Percentiles rank a stretch among this genome's conserved stretches.
phyloP scores from a whole-genome alignment of 352 stramenopile species.

The Globisporangium spiculum region DNA sequence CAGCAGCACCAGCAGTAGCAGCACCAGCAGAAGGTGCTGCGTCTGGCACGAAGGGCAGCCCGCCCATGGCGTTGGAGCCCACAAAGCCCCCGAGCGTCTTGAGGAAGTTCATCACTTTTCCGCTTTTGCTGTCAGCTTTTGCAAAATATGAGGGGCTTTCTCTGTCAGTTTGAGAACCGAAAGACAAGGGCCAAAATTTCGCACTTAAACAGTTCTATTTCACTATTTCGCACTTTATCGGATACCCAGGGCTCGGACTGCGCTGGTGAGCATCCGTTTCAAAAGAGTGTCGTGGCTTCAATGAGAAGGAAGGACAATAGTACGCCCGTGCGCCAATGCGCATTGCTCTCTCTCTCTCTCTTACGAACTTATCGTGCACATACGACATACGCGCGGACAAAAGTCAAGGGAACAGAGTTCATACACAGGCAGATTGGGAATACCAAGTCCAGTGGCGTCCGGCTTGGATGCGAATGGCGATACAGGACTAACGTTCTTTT shows the following conservation, averaged over 20 bases:
- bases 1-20: neutral
- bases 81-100: conserved; percentile 81
- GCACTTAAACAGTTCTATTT: neutral
- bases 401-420: too few relatives aligned
- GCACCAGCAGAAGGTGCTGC: conserved; percentile 6
- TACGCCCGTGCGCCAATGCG: neutral
- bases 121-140: neutral
- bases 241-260: neutral
- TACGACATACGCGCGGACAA: too few relatives aligned
- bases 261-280: neutral
- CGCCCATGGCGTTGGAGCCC: conserved; percentile 60
- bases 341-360: neutral
- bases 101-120: conserved; percentile 80
- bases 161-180: neutral
- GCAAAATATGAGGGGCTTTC: conserved; percentile 4
- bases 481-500: neutral
- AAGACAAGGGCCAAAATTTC: neutral
- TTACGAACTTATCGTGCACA: too few relatives aligned
- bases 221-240: neutral
- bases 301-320: neutral
- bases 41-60: conserved; percentile 68
- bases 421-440: too few relatives aligned
- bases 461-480: neutral
- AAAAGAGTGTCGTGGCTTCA: neutral
- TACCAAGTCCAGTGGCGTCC: too few relatives aligned